These are phyloP conservation scores for Taiozyma sp. DNA, from an alignment of 1,139 yeast species.

Conservation along the genomic window DNA sequence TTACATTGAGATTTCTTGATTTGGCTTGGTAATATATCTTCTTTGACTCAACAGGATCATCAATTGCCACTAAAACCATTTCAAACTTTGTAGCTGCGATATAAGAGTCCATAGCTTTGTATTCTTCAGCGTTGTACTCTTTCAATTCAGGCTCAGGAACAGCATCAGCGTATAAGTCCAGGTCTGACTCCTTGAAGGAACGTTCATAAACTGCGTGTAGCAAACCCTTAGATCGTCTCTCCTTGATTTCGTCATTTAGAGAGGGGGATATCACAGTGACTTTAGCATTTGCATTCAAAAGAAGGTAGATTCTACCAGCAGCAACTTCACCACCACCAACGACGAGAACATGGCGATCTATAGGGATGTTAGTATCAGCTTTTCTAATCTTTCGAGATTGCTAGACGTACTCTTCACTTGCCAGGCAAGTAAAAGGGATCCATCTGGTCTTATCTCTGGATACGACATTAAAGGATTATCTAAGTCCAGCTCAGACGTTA, in stretches of 20 bases:
- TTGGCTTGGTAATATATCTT: constrained; percentile 58
- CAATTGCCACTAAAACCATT: constrained; percentile 70
- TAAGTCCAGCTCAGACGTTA: background rate
- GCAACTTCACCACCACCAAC: constrained; percentile 87
- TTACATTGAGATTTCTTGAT: constrained; percentile 53
- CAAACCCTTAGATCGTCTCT: constrained; percentile 37
- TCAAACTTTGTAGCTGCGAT: constrained; percentile 43
- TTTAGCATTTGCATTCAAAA: constrained; percentile 62
- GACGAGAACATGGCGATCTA: constrained; percentile 49
- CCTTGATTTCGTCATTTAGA: constrained; percentile 37
- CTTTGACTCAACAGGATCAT: constrained; percentile 54
- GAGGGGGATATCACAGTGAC: constrained; percentile 63
- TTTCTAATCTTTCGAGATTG: background rate
- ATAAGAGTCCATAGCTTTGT: constrained; percentile 30
- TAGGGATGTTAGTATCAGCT: background rate
- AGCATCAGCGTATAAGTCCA: constrained; percentile 41
- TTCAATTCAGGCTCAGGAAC: constrained; percentile 14
- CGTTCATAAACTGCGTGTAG: constrained; percentile 38
- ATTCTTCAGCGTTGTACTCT: constrained; percentile 26
- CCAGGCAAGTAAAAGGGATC: constrained; percentile 41
- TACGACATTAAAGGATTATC: background rate
- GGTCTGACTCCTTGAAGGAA: constrained; percentile 39
- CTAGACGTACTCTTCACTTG: constrained; percentile 32
- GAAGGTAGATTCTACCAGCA: constrained; percentile 58
- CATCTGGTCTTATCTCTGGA: constrained; percentile 29